Base-by-base conservation (phyloP, 1,139 yeast genomes). In the Kodamaea sp. region DNA sequence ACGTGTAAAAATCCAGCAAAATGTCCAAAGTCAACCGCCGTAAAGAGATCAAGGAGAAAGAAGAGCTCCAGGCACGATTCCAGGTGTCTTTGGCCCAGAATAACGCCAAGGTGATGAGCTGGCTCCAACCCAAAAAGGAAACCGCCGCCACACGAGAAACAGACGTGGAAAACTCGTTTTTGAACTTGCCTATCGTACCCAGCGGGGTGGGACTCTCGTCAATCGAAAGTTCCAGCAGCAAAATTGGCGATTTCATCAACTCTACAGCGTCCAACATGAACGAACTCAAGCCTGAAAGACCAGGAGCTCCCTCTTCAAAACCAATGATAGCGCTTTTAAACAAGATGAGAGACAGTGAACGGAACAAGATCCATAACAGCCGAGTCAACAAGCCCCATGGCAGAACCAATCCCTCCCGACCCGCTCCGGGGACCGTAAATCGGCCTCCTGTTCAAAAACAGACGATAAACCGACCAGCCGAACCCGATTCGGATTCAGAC, bases 301-400 rank as follows among this genome's bases (percentile, higher is more conserved):
- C n/a, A n/a, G 6, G 14, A 26, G 27, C 24, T 7, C 40, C 23
- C 38, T 43, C 43, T 10, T 55, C 63, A 10, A 58, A 53, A 38
- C 70, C 78, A 3, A 59, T 76, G 64, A 47, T 57, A 15, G 72
- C 79, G 1, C 59, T 76, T 40, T 55, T 66, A 55, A 75, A 74
- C 43, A 70, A 63, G 41, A 48, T 74, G 54, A 55, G 79, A 38
- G 59, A 62, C 32, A 55, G 46, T 2, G 31, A 13, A 6, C 10
- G 9, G 48, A 5, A 12, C 3, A 26, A 11, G 18, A 26, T 26
- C 11, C 15, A 11, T 16, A 18, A 26, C 24, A 26, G 12, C 9
- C 28, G 16, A 22, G 15, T n/a, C 28, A 15, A 21, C 15, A 7
- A 5, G 10, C 12, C 16, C n/a, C 22, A 18, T 28, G 24, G 28